Conservation (phyloP, 1,284 basidiomycete species). For the Apiotrichum porosum region DNA sequence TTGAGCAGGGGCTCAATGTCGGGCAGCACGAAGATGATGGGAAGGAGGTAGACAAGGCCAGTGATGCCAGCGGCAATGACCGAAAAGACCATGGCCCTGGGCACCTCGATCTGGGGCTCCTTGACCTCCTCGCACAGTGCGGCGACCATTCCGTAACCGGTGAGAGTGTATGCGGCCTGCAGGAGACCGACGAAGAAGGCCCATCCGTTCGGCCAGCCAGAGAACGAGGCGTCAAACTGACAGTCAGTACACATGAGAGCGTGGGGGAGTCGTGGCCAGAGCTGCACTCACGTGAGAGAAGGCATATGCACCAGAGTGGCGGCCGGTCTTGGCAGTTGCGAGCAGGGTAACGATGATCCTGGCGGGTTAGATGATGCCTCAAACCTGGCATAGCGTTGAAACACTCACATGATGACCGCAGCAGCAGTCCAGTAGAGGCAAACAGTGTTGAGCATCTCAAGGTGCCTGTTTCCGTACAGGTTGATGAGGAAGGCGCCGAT, state of each 20-base stretch:
- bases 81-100: conserved; percentile 48
- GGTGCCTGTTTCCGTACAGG: conserved; percentile 43
- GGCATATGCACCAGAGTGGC: conserved; percentile 48
- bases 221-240: conserved; percentile 15
- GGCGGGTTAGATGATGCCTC: conserved; percentile 2
- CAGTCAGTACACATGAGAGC: neutral
- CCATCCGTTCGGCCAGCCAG: conserved; percentile 16
- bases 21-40: conserved; percentile 50
- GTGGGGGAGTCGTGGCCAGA: conserved; percentile 17
- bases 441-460: conserved; percentile 45
- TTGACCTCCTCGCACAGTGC: conserved; percentile 49
- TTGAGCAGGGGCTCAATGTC: conserved; percentile 45
- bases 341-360: conserved; percentile 51
- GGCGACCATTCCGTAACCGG: conserved; percentile 48
- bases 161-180: conserved; percentile 45
- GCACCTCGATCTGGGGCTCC: conserved; percentile 44
- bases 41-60: conserved; percentile 50
- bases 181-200: conserved; percentile 21
- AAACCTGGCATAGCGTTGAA: neutral
- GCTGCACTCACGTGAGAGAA: conserved; percentile 33
- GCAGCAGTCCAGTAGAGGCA: conserved; percentile 51
- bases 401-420: conserved; percentile 49
- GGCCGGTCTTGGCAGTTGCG: conserved; percentile 42
- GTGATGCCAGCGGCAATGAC: conserved; percentile 51
- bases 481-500: conserved; percentile 47